These are phyloP conservation scores for Leccinum rimulosum DNA, from an alignment of 768 basidiomycete species.

Conservation along the genomic window DNA sequence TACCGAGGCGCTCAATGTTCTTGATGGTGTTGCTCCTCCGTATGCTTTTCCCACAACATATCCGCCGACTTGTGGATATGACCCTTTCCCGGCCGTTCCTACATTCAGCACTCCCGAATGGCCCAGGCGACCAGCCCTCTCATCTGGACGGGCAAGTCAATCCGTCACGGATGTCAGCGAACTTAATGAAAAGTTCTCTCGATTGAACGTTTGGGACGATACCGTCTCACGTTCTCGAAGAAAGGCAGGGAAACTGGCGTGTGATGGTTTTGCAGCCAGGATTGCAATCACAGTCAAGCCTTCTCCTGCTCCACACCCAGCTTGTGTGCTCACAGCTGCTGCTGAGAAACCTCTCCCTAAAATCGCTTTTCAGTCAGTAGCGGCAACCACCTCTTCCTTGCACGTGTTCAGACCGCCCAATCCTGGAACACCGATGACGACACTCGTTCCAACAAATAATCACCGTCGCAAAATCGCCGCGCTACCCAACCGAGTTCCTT, in stretches of 20 bases:
- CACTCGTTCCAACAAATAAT: conserved; percentile 7
- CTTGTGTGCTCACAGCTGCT: conserved; percentile 5
- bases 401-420: conserved; percentile 20
- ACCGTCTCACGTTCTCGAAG: conserved; percentile 2
- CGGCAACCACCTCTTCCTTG: conserved; percentile 9
- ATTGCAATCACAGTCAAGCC: conserved; percentile 13
- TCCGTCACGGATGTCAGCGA: neutral
- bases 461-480: conserved; percentile 19
- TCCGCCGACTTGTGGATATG: conserved; percentile 12
- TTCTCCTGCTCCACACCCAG: conserved; percentile 17
- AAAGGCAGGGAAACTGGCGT: neutral
- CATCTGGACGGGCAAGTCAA: neutral
- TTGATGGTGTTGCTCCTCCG: conserved; percentile 14
- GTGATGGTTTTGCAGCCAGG: conserved; percentile 2
- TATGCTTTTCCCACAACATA: conserved; percentile 26
- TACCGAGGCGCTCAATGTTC: neutral
- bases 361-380: neutral
- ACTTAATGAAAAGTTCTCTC: conserved; percentile 10
- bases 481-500: conserved; percentile 28
- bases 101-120: conserved; percentile 7
- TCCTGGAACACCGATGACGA: conserved; percentile 14
- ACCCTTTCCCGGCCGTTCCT: conserved; percentile 16
- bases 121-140: conserved; percentile 2
- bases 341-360: neutral
- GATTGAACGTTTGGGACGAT: conserved; percentile 11